Evolutionary conservation across 192 early-diverging fungal species (phyloP).

Genomic region (Geranomyces michiganensis): DNA sequence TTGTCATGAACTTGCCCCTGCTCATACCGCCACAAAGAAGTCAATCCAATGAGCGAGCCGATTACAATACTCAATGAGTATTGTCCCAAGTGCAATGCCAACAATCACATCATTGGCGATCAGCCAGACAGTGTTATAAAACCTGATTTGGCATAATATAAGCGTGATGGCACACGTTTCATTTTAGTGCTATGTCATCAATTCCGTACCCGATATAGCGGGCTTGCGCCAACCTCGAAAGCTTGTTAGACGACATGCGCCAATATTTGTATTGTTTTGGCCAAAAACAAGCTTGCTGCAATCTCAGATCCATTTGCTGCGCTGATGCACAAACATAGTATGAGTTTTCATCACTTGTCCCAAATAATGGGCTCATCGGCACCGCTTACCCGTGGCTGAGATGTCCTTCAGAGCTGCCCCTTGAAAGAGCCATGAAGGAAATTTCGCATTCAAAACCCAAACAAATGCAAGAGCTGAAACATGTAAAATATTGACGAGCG

Average conservation of each 20-base stretch:
- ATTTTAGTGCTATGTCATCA: background rate
- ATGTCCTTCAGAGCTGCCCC: slow-evolving; percentile 21
- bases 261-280: slow-evolving; percentile 81
- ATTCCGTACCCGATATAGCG: slow-evolving; percentile 76
- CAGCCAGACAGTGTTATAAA: slow-evolving; percentile 96
- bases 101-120: slow-evolving; percentile 91
- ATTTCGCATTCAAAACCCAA: slow-evolving; percentile 60
- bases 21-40: slow-evolving; percentile 7
- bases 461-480: slow-evolving; percentile 58
- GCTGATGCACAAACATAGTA: slow-evolving; percentile 58
- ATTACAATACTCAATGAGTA: slow-evolving; percentile 65
- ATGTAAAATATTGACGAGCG: slow-evolving; percentile 51
- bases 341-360: too few relatives aligned
- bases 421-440: slow-evolving; percentile 42
- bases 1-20: too few relatives aligned
- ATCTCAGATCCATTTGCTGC: slow-evolving; percentile 85
- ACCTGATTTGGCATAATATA: slow-evolving; percentile 50
- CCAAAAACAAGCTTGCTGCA: slow-evolving; percentile 86
- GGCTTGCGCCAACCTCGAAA: slow-evolving; percentile 59
- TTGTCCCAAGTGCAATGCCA: slow-evolving; percentile 75
- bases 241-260: slow-evolving; percentile 60
- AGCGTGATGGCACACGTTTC: background rate
- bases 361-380: background rate
- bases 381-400: slow-evolving; percentile 22
- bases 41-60: slow-evolving; percentile 21